These are phyloP conservation scores for Candida anutae DNA, from an alignment of 1,139 yeast genomes.

Conservation along the genomic window DNA sequence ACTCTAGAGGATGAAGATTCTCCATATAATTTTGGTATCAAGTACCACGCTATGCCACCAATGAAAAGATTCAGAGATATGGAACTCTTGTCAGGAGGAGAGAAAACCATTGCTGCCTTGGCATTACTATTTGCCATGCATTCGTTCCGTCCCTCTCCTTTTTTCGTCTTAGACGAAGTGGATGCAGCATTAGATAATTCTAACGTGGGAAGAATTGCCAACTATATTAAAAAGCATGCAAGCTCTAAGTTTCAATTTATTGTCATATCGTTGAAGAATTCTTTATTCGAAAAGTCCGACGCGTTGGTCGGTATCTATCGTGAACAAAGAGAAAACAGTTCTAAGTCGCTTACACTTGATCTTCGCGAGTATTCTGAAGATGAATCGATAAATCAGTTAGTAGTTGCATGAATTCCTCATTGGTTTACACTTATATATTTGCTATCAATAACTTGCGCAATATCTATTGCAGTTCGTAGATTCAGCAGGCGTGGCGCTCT, in stretches of 20 bases:
- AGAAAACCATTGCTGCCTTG: slow-evolving; percentile 91
- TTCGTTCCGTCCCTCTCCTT: slow-evolving; percentile 88
- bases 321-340: slow-evolving; percentile 70
- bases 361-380: slow-evolving; percentile 53
- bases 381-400: too few species aligned
- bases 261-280: slow-evolving; percentile 85
- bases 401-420: too few species aligned
- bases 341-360: slow-evolving; percentile 70
- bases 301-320: slow-evolving; percentile 90
- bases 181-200: slow-evolving; percentile 95
- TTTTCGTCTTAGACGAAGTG: slow-evolving; percentile 91
- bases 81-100: slow-evolving; percentile 94
- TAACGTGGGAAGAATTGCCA: slow-evolving; percentile 79
- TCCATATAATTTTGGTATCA: slow-evolving; percentile 76
- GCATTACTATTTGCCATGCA: slow-evolving; percentile 89
- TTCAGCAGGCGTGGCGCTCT: too few species aligned
- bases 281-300: slow-evolving; percentile 82
- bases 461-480: too few species aligned
- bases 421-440: too few species aligned
- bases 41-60: slow-evolving; percentile 96
- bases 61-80: slow-evolving; percentile 88
- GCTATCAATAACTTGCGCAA: too few species aligned
- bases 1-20: slow-evolving; percentile 86
- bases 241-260: slow-evolving; percentile 83
- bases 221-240: slow-evolving; percentile 70